Evolutionary conservation across 352 stramenopile genomes (phyloP).

Genomic region (Globisporangium nunn): DNA sequence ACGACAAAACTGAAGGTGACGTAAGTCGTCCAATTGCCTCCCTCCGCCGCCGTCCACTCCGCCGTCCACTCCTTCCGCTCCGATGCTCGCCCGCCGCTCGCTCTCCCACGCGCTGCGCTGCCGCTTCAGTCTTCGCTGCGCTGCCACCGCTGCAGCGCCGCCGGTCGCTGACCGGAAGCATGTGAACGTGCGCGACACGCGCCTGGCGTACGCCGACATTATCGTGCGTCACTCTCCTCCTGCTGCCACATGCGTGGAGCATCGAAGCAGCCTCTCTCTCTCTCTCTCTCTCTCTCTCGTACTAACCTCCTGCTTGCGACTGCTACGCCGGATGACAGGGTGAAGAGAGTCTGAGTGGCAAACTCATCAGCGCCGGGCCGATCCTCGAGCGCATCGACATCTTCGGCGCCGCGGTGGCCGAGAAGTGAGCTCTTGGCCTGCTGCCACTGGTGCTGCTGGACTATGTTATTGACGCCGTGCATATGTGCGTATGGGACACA

Average conservation of each 20-base stretch:
- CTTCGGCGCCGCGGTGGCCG: constrained; percentile 51
- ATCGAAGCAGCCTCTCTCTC: too few species aligned
- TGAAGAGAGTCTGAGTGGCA: constrained; percentile 42
- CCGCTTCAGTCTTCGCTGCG: neutral
- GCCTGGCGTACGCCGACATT: constrained; percentile 51
- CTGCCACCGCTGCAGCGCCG: constrained; percentile 18
- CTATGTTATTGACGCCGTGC: neutral
- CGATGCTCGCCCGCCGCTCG: constrained; percentile 1
- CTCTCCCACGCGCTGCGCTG: constrained; percentile 9
- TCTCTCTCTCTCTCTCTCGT: neutral
- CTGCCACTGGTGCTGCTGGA: neutral
- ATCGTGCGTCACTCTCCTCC: constrained; percentile 24
- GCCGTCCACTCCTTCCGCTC: too few species aligned
- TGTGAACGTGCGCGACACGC: constrained; percentile 45
- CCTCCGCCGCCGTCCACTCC: too few species aligned
- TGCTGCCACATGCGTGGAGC: neutral
- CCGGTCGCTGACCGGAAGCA: constrained; percentile 22
- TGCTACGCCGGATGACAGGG: constrained; percentile 14
- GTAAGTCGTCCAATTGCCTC: too few species aligned
- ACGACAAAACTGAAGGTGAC: too few species aligned
- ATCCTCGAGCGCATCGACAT: constrained; percentile 53
- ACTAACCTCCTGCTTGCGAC: neutral
- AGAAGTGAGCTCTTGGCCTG: constrained; percentile 32
- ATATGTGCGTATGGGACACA: constrained; percentile 1
- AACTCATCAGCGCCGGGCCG: constrained; percentile 41